Evolutionary conservation across 1,284 basidiomycete genomes (phyloP), one percentile per base, ranked within the genome.

Genomic region (Moesziomyces sp.): DNA sequence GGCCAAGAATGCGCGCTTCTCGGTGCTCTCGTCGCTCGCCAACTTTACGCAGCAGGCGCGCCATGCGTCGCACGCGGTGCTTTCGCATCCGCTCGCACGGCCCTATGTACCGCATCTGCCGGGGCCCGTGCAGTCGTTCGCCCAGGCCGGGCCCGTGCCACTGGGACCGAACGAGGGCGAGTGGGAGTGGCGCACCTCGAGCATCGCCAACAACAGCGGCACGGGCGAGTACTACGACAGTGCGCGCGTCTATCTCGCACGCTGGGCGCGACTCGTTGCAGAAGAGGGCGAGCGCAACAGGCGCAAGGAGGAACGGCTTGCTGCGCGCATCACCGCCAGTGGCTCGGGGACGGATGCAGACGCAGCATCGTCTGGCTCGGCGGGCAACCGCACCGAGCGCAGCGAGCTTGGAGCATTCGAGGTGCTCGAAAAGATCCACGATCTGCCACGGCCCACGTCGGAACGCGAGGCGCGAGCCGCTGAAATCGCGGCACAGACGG

Each of bases 191-290:
- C 56, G 61, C 42, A 73, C 60, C 34, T 65, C 70, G 21, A 71
- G 57, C 45, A 70, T 78, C 18, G 66, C 65, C 38, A 69, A 70
- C 49, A 61, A 71, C 42, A 67, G 69, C 26, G 72, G 75, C 7
- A 67, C 61, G 35, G 77, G 68, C 38, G 76, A 82, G 52, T 99
- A 97, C 83, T 99, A 96, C 83, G 97, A 99, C 84, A 92, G 92
- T 60, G 96, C 97, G 0, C 87, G 96, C 3, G 93, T 99, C 6
- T 99, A 98, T 83, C 88, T 99, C 9, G 97, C 97, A 1, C 89
- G 93, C 30, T 99, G 97, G 97, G 96, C 97, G 0, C 88, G 94
- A 24, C 91, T 94, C 48, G 96, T 99, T 0, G 96, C 84, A 0
- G 80, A 79, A 19, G 82, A 84, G 51, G 84, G 83, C 13, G 83